These are phyloP conservation scores for Hypoxylon sp. DNA, from an alignment of 2,329 filamentous ascomycete species.

Conservation along the genomic window DNA sequence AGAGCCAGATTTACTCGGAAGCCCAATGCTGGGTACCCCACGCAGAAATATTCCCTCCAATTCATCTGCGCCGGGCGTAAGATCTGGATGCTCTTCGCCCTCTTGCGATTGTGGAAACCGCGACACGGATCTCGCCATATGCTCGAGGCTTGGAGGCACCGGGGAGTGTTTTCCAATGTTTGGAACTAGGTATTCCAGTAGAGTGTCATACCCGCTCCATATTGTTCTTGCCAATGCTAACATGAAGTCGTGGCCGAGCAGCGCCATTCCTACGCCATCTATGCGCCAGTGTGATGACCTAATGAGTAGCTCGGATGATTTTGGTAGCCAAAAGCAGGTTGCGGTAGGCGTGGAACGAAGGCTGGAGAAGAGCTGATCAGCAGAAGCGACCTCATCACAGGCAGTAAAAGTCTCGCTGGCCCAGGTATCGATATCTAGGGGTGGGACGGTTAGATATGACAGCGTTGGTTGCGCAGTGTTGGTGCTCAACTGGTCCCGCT, in stretches of 20 bases:
- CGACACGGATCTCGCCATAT: background rate
- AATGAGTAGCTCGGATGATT: slow-evolving; percentile 32
- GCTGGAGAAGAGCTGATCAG: slow-evolving; percentile 31
- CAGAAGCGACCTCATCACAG: slow-evolving; percentile 16
- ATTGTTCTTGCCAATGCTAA: slow-evolving; percentile 1
- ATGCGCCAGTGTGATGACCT: slow-evolving; percentile 44
- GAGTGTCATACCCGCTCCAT: background rate
- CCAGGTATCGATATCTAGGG: slow-evolving; percentile 32
- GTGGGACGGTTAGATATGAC: background rate
- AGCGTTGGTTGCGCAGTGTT: background rate
- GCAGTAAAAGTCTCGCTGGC: slow-evolving; percentile 28
- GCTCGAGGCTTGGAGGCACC: slow-evolving; percentile 7
- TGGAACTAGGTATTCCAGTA: background rate
- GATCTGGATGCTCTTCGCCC: slow-evolving; percentile 6
- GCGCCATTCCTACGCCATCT: slow-evolving; percentile 43
- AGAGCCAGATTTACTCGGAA: slow-evolving; percentile 41
- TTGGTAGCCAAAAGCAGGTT: slow-evolving; percentile 44
- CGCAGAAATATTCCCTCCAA: slow-evolving; percentile 35
- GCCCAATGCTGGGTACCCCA: slow-evolving; percentile 45
- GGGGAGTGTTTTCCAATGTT: background rate
- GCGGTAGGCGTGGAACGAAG: slow-evolving; percentile 31
- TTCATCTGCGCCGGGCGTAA: slow-evolving; percentile 39
- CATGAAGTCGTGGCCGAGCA: slow-evolving; percentile 37
- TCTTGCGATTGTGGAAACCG: background rate
- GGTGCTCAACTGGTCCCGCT: slow-evolving; percentile 6